A percentile compares a stretch with the other conserved stretches of the same genome.
phyloP scores from a whole-genome alignment of 371 early-diverging fungal genomes.

The Apophysomyces variabilis region DNA sequence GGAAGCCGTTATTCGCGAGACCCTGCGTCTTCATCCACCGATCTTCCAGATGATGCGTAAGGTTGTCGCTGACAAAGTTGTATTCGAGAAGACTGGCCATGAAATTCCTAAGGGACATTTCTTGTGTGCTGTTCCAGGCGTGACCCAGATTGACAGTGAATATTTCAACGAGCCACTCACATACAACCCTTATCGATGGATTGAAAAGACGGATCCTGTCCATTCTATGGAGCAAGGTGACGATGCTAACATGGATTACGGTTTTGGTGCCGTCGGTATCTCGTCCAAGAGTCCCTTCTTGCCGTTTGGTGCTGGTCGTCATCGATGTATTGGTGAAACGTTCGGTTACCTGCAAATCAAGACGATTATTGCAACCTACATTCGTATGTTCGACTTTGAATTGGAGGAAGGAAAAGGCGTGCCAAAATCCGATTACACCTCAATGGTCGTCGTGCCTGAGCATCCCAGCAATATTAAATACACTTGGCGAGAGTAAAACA shows the following conservation, averaged over 20 bases:
- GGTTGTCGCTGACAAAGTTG: constrained; percentile 69
- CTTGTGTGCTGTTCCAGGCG: constrained; percentile 84
- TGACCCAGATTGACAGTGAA: constrained; percentile 79
- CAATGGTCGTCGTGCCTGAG: constrained; percentile 89
- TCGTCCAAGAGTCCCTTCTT: constrained; percentile 81
- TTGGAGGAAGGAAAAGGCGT: constrained; percentile 63
- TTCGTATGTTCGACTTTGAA: constrained; percentile 77
- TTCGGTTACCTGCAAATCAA: constrained; percentile 97
- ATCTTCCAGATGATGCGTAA: constrained; percentile 94
- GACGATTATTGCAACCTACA: constrained; percentile 82
- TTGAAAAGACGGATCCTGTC: constrained; percentile 52
- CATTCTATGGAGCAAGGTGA: constrained; percentile 56
- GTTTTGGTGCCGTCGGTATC: constrained; percentile 83
- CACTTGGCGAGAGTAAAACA: constrained; percentile 61
- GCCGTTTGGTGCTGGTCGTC: constrained; percentile 98
- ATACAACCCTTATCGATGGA: constrained; percentile 87
- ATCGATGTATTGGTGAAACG: constrained; percentile 97
- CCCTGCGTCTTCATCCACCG: constrained; percentile 93
- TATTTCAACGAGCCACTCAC: constrained; percentile 79
- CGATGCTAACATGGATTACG: constrained; percentile 82
- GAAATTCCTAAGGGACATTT: constrained; percentile 91
- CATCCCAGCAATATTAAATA: constrained; percentile 60
- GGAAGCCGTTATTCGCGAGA: constrained; percentile 87
- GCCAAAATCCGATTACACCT: constrained; percentile 87
- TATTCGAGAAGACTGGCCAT: constrained; percentile 72